These are phyloP conservation scores for Closterium sp. DNA, from an alignment of 139 green algal species.

Conservation along the genomic window DNA sequence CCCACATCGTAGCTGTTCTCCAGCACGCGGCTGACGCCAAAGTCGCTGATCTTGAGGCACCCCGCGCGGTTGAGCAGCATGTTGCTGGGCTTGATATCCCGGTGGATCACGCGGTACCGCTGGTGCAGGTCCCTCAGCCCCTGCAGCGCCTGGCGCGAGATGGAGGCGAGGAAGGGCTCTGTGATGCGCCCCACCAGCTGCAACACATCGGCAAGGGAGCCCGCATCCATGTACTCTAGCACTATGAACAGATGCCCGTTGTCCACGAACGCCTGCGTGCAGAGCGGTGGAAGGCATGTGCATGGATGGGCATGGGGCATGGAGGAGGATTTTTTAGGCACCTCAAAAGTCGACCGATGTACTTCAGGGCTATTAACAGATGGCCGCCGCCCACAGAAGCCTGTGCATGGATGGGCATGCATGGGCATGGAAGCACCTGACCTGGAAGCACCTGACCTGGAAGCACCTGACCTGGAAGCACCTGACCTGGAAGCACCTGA, in stretches of 20 bases:
- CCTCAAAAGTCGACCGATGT: no score
- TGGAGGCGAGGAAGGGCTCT: slow-evolving; percentile 76
- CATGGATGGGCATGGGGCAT: slow-evolving; percentile 8
- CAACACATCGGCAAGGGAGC: slow-evolving; percentile 81
- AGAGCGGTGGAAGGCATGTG: slow-evolving; percentile 31
- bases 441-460: slow-evolving; percentile 26
- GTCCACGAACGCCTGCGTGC: slow-evolving; percentile 44
- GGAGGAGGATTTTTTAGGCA: slow-evolving; percentile 36
- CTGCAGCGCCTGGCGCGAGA: slow-evolving; percentile 59
- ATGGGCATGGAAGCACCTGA: no score
- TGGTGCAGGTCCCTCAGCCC: slow-evolving; percentile 82
- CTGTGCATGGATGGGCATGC: neutral
- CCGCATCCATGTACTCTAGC: slow-evolving; percentile 95
- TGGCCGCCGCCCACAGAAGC: slow-evolving; percentile 55
- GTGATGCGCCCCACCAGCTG: slow-evolving; percentile 65
- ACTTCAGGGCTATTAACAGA: slow-evolving; percentile 90
- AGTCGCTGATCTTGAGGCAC: slow-evolving; percentile 89
- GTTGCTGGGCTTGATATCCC: slow-evolving; percentile 94
- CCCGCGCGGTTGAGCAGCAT: slow-evolving; percentile 73
- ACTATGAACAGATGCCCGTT: slow-evolving; percentile 80
- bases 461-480: slow-evolving; percentile 39
- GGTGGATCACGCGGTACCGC: slow-evolving; percentile 63
- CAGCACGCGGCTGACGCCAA: slow-evolving; percentile 80
- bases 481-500: slow-evolving; percentile 33
- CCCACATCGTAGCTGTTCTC: slow-evolving; percentile 49